phyloP scores from a whole-genome alignment of 1,284 basidiomycete species.

The Sparassis latifolia region DNA sequence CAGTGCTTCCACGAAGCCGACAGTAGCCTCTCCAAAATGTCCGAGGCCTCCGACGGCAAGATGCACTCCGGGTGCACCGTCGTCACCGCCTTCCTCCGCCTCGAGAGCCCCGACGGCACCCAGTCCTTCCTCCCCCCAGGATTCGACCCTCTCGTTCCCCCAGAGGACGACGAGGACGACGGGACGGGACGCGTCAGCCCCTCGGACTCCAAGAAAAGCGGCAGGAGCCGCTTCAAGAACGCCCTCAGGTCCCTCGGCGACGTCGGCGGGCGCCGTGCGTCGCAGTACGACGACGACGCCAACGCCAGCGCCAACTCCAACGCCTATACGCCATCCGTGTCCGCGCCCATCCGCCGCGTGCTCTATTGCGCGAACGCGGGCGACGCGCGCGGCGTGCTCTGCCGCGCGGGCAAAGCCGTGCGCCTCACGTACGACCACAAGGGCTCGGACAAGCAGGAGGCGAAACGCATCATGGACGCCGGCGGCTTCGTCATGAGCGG shows the following conservation, averaged over 20 bases:
- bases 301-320: slow-evolving; percentile 4
- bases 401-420: slow-evolving; percentile 85
- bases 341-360: slow-evolving; percentile 54
- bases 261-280: slow-evolving; percentile 29
- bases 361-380: slow-evolving; percentile 97
- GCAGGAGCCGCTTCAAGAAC: slow-evolving; percentile 46
- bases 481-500: slow-evolving; percentile 99
- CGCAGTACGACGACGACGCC: slow-evolving; percentile 3
- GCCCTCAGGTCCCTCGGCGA: slow-evolving; percentile 50
- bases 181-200: slow-evolving; percentile 11
- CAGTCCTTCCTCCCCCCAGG: slow-evolving; percentile 51
- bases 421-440: slow-evolving; percentile 99
- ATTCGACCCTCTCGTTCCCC: slow-evolving; percentile 25
- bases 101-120: slow-evolving; percentile 73
- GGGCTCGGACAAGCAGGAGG: slow-evolving; percentile 94
- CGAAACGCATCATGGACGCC: slow-evolving; percentile 94
- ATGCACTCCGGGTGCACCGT: slow-evolving; percentile 97
- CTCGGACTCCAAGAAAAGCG: slow-evolving; percentile 36
- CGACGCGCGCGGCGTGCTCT: slow-evolving; percentile 85
- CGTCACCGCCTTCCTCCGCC: slow-evolving; percentile 94
- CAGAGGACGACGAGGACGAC: slow-evolving; percentile 19
- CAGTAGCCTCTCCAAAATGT: slow-evolving; percentile 70
- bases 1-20: slow-evolving; percentile 93
- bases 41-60: slow-evolving; percentile 79
- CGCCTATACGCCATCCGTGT: slow-evolving; percentile 40